Base-by-base conservation (phyloP, 371 early-diverging fungal species). In the Entomophthora muscae region DNA sequence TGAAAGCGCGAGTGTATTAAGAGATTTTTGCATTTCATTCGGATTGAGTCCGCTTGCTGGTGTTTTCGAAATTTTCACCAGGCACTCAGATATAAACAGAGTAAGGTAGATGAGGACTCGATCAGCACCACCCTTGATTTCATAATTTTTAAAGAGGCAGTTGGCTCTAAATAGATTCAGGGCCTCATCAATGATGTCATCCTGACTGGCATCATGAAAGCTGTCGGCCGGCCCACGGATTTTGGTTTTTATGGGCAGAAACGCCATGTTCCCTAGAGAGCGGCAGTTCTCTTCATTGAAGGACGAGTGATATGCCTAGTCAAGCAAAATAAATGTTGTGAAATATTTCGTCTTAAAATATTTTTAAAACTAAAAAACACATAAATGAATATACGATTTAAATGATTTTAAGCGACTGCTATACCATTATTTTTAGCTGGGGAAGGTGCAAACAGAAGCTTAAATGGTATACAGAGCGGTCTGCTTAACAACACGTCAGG, bases 121-220 rank as follows among this genome's bases (percentile, higher is more conserved):
- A 75, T 98, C 98, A 53, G 83, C 90, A 59, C 75, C 74, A 51
- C 95, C 95, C 70, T 94, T 88, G 73, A 98, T 92, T 71, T 98
- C 97, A 80, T 93, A 98, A 81, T 96, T 96, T 66, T 91, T 85
- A 80, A 95, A 98, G 54, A 96, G 79, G 71, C 89, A 88, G 77
- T 98, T 98, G 67, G 96, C 92, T 51, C 95, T 86, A 78, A 92
- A 98, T 62, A 94, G 73, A 66, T 79, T 81, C 58, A 98, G 70
- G 23, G 95, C 89, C 72, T 98, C 98, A 67, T 95, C 95, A 66
- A 98, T 77, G 57, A 90, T 85, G 74, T 98, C 98, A 55, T 90
- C 87, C 5, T 72, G 72, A 57, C 70, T 68, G 2, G 79, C 69
- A 59, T 84, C 88, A 10, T 5, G 42, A 67, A 55, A 55, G 76